These are phyloP conservation scores for Aspergillus incahuasiensis DNA, from an alignment of 495 filamentous ascomycete genomes.

Conservation along the genomic window DNA sequence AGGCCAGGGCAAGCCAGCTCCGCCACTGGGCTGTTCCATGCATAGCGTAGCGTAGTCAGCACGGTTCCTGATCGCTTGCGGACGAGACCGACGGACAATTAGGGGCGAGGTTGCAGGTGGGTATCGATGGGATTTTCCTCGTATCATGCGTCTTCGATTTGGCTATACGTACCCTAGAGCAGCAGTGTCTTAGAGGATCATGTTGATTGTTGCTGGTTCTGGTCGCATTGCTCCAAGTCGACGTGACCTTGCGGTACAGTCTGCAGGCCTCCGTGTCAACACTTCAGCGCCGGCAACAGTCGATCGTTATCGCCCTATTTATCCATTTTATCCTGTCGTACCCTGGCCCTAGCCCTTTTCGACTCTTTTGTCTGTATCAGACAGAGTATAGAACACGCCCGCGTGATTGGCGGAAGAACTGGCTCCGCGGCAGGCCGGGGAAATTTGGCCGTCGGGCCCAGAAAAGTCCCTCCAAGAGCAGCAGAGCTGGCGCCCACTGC, in stretches of 20 bases:
- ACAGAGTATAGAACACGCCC: background rate
- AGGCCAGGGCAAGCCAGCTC: background rate
- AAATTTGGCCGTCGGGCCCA: constrained; percentile 21
- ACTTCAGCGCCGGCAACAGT: background rate
- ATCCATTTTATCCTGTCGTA: constrained; percentile 1
- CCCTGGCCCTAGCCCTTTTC: background rate
- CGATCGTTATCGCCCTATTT: background rate
- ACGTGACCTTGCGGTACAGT: too few species aligned
- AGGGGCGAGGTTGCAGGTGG: constrained; percentile 2
- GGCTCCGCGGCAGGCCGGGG: constrained; percentile 16
- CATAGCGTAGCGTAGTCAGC: background rate
- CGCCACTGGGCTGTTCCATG: background rate
- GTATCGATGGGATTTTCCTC: constrained; percentile 18
- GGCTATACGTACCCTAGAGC: too few species aligned
- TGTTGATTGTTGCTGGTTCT: background rate
- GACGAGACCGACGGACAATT: constrained; percentile 18
- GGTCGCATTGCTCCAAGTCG: too few species aligned
- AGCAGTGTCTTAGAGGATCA: background rate
- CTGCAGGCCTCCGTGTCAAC: background rate
- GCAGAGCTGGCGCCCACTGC: background rate
- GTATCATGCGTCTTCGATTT: constrained; percentile 13
- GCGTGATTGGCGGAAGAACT: constrained; percentile 40
- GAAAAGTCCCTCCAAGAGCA: constrained; percentile 6
- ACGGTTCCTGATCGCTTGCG: background rate
- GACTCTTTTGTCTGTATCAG: background rate